phyloP scores from a whole-genome alignment of 768 basidiomycete species.

The Lentinus brumalis region DNA sequence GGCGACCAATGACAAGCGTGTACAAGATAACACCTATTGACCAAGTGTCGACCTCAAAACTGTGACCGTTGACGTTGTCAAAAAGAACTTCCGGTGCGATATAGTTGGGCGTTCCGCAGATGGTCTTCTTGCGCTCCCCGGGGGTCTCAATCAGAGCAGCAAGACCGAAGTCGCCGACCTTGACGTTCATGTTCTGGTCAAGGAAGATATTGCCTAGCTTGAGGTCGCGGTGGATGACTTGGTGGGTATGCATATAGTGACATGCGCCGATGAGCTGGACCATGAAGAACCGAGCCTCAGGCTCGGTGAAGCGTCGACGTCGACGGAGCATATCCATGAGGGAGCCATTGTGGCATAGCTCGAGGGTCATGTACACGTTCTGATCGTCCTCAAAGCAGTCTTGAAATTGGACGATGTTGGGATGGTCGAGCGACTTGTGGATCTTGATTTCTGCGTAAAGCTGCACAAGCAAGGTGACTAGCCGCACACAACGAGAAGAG shows the following conservation, averaged over 20 bases:
- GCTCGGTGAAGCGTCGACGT: constrained; percentile 85
- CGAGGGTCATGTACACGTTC: constrained; percentile 97
- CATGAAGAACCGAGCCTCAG: constrained; percentile 90
- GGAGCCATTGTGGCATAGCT: constrained; percentile 87
- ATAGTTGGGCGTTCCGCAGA: constrained; percentile 98
- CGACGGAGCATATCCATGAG: constrained; percentile 90
- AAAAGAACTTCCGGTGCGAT: constrained; percentile 98
- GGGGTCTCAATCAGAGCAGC: constrained; percentile 96
- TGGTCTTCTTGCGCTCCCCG: constrained; percentile 98
- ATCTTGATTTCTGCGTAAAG: constrained; percentile 99
- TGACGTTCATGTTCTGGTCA: constrained; percentile 89
- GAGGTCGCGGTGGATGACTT: constrained; percentile 96
- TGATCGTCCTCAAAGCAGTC: constrained; percentile 96
- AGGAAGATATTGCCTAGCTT: constrained; percentile 96
- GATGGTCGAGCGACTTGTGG: constrained; percentile 86
- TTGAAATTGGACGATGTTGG: constrained; percentile 89
- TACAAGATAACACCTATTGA: constrained; percentile 96
- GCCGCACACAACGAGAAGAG: not conserved
- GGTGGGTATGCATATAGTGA: constrained; percentile 95
- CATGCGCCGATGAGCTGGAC: constrained; percentile 95
- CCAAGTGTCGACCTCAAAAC: constrained; percentile 99
- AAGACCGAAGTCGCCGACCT: constrained; percentile 96
- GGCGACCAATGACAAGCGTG: constrained; percentile 91
- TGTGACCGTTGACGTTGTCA: constrained; percentile 94
- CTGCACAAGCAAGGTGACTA: constrained; percentile 40